phyloP scores from a whole-genome alignment of 139 green algal genomes.

The Chlamydomonas applanata region DNA sequence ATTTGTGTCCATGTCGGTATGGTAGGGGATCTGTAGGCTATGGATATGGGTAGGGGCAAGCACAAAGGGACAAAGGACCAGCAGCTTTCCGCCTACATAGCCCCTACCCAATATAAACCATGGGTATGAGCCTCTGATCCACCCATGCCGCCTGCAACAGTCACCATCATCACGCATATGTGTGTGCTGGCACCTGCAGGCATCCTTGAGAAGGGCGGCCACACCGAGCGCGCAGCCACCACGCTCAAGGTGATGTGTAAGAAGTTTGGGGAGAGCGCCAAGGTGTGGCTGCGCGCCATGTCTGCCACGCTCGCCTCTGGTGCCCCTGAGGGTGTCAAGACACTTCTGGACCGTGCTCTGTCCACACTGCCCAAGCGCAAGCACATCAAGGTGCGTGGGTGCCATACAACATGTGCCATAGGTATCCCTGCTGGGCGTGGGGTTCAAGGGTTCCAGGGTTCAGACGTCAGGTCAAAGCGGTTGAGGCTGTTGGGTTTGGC shows the following conservation, averaged over 20 bases:
- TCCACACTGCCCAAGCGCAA: slow-evolving; percentile 81
- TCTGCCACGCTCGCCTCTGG: slow-evolving; percentile 44
- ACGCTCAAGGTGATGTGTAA: slow-evolving; percentile 67
- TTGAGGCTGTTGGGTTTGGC: too few species aligned
- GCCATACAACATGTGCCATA: too few species aligned
- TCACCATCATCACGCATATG: too few species aligned
- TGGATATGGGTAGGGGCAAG: not conserved
- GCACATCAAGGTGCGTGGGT: slow-evolving; percentile 79
- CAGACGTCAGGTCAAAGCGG: too few species aligned
- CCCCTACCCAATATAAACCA: too few species aligned
- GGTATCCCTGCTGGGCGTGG: too few species aligned
- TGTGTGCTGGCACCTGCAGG: slow-evolving; percentile 55
- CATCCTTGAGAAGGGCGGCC: slow-evolving; percentile 47
- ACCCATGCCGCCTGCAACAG: too few species aligned
- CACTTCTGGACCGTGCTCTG: slow-evolving; percentile 70
- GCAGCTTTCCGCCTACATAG: too few species aligned
- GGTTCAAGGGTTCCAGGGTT: too few species aligned
- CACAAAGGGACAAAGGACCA: not conserved
- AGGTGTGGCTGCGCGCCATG: slow-evolving; percentile 83
- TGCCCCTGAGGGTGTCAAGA: slow-evolving; percentile 21
- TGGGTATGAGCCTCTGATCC: too few species aligned
- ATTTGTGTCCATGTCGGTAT: too few species aligned
- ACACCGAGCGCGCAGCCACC: slow-evolving; percentile 57
- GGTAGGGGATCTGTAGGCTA: not conserved
- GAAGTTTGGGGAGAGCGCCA: slow-evolving; percentile 81